Percentiles rank a stretch among this genome's conserved stretches.
phyloP scores from a whole-genome alignment of 345 rosid genomes.

The Erodium maritimum region DNA sequence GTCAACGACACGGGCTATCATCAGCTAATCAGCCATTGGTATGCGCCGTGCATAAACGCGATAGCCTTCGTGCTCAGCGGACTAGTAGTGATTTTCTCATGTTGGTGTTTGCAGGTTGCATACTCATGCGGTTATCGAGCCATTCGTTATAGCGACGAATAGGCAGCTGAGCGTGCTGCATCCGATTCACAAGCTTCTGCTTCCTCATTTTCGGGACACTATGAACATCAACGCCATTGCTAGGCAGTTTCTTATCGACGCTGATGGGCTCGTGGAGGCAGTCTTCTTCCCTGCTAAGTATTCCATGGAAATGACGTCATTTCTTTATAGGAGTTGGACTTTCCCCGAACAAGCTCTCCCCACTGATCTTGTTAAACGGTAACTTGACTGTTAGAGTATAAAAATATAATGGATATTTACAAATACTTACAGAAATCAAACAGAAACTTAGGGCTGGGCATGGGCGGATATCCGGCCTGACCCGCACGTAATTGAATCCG shows the following conservation, averaged over 20 bases:
- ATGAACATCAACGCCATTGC: constrained; percentile 71
- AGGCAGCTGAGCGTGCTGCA: constrained; percentile 66
- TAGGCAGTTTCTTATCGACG: constrained; percentile 58
- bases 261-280: constrained; percentile 51
- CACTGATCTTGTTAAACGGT: constrained; percentile 53
- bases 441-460: too few relatives aligned
- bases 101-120: constrained; percentile 49
- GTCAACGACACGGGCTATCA: constrained; percentile 24
- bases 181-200: constrained; percentile 64
- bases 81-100: too few relatives aligned
- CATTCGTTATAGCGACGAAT: constrained; percentile 55
- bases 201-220: constrained; percentile 73
- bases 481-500: too few relatives aligned
- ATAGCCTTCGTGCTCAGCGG: too few relatives aligned
- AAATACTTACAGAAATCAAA: too few relatives aligned
- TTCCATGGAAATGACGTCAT: constrained; percentile 59
- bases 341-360: constrained; percentile 74
- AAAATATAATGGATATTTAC: too few relatives aligned
- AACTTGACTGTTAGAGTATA: too few relatives aligned
- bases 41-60: too few relatives aligned
- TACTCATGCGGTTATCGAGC: constrained; percentile 73
- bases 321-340: constrained; percentile 47
- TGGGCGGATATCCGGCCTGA: too few relatives aligned
- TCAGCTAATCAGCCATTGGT: constrained; percentile 28
- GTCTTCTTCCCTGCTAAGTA: constrained; percentile 54